Conservation (phyloP, 208 protist species). For the Trypanosoma rangeli region DNA sequence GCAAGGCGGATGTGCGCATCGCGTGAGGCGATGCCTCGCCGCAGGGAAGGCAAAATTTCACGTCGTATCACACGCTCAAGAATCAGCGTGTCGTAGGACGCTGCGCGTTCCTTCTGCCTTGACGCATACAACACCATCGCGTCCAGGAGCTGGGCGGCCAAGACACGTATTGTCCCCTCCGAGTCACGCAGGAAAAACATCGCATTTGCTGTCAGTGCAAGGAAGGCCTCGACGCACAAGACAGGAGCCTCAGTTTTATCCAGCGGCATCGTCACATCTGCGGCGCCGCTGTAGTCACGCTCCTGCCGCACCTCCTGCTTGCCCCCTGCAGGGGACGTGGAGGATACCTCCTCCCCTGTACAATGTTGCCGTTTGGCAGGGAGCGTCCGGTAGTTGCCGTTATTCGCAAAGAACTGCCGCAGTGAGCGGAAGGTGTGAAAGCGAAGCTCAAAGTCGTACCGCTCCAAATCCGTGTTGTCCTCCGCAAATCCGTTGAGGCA, state of each 20-base stretch:
- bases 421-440: slow-evolving; percentile 85
- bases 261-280: slow-evolving; percentile 64
- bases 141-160: slow-evolving; percentile 62
- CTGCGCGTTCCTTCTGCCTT: slow-evolving; percentile 17
- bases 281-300: slow-evolving; percentile 61
- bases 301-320: slow-evolving; percentile 39
- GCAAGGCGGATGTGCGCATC: slow-evolving; percentile 72
- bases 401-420: slow-evolving; percentile 71
- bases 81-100: slow-evolving; percentile 36
- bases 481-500: slow-evolving; percentile 81
- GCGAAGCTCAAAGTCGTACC: slow-evolving; percentile 88
- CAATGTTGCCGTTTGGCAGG: background rate
- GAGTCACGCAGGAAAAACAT: slow-evolving; percentile 87
- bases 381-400: slow-evolving; percentile 46
- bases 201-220: slow-evolving; percentile 60
- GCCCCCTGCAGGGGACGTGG: background rate
- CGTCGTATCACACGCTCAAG: slow-evolving; percentile 71
- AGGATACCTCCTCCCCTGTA: slow-evolving; percentile 4
- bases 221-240: slow-evolving; percentile 60
- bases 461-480: slow-evolving; percentile 42
- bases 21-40: slow-evolving; percentile 75
- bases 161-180: slow-evolving; percentile 71
- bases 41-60: slow-evolving; percentile 73
- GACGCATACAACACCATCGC: slow-evolving; percentile 81
- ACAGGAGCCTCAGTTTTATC: slow-evolving; percentile 45